Evolutionary conservation across 305 asterid genomes (phyloP).

Genomic region (Solanum hybrid): DNA sequence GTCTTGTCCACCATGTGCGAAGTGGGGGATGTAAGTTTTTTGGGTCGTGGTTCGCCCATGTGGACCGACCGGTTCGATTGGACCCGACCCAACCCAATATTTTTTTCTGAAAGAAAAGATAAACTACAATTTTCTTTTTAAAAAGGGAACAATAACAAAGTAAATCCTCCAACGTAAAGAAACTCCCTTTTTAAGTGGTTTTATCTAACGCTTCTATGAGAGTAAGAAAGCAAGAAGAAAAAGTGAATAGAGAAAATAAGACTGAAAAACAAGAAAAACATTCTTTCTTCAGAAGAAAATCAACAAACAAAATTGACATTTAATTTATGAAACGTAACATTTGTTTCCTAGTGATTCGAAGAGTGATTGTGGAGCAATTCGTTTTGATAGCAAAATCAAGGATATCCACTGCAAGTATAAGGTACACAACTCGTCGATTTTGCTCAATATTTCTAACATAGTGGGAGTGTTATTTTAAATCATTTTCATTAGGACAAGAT

Average conservation of each 20-base stretch:
- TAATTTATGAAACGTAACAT: not conserved
- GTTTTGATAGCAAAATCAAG: not conserved
- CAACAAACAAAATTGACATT: not conserved
- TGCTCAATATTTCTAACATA: not conserved
- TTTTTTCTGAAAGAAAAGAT: not conserved
- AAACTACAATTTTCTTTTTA: not conserved
- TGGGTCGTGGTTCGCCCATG: not conserved
- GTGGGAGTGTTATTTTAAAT: not conserved
- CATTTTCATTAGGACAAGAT: not conserved
- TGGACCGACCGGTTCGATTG: not conserved
- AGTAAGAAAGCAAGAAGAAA: not conserved
- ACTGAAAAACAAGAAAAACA: too few species aligned
- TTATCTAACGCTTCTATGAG: not conserved
- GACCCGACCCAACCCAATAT: not conserved
- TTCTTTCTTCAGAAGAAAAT: not conserved
- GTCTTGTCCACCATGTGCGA: not conserved
- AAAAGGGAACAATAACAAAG: not conserved
- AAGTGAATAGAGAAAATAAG: too few species aligned
- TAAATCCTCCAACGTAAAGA: too few species aligned
- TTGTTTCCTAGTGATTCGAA: not conserved
- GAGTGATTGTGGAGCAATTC: not conserved
- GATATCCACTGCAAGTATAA: not conserved
- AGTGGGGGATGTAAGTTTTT: not conserved
- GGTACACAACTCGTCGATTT: not conserved
- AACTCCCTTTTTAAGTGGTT: too few species aligned